Percentiles rank a stretch among this genome's conserved stretches.
Evolutionary conservation across 2,329 filamentous ascomycete genomes (phyloP).

Genomic region (Fusarium mangiferae): DNA sequence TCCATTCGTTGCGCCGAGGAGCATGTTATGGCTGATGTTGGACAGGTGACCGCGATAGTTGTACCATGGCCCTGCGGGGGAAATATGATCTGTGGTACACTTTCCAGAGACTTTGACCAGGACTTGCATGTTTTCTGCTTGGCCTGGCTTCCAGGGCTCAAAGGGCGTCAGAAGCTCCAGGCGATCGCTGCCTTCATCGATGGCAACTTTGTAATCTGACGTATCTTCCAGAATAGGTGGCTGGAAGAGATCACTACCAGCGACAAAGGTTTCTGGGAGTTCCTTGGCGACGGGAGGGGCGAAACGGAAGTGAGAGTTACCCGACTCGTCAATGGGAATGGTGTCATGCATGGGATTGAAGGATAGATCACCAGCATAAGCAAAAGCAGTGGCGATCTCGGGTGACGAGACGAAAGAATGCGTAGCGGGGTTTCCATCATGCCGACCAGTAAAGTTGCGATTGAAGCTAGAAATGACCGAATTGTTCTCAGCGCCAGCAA

Average conservation of each 20-base stretch:
- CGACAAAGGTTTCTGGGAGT: neutral
- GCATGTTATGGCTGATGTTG: constrained; percentile 96
- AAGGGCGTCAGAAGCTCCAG: constrained; percentile 45
- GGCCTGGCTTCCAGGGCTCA: constrained; percentile 51
- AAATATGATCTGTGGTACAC: constrained; percentile 98
- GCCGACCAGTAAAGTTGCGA: constrained; percentile 51
- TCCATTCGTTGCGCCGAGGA: constrained; percentile 90
- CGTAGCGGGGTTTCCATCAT: constrained; percentile 54
- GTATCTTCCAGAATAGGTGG: neutral
- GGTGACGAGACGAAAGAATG: constrained; percentile 79
- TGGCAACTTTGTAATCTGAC: neutral
- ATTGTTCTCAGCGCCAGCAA: constrained; percentile 77
- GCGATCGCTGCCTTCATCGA: constrained; percentile 45
- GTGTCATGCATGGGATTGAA: constrained; percentile 95
- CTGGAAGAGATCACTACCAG: neutral
- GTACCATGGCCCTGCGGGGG: constrained; percentile 93
- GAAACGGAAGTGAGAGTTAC: constrained; percentile 46
- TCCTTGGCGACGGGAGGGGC: neutral
- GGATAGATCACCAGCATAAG: constrained; percentile 88
- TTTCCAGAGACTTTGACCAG: constrained; percentile 96
- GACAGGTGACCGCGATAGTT: constrained; percentile 99
- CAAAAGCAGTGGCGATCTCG: constrained; percentile 94
- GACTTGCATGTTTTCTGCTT: constrained; percentile 69
- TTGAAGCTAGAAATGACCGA: constrained; percentile 87
- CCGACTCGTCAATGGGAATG: constrained; percentile 64